Percentiles rank a stretch among this genome's conserved stretches.
Evolutionary conservation across 2,329 filamentous ascomycete genomes (phyloP).

Genomic region (Endoconidiophora polonica): DNA sequence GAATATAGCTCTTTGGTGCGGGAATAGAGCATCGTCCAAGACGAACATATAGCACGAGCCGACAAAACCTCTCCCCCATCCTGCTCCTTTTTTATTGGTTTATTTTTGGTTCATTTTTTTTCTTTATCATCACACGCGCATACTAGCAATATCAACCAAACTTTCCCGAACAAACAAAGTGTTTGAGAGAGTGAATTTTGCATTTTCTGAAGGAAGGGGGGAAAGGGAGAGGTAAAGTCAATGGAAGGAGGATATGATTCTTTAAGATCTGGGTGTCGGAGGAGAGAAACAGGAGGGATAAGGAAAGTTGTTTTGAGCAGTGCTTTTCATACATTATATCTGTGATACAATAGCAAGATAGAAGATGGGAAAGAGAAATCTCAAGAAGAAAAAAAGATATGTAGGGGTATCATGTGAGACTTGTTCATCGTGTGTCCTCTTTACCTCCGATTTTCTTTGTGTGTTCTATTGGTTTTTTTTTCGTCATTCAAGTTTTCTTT

Average conservation of each 20-base stretch:
- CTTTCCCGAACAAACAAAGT: too few relatives aligned
- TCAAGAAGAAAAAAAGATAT: background rate
- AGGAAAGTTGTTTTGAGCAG: background rate
- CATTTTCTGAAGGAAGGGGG: too few relatives aligned
- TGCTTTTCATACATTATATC: background rate
- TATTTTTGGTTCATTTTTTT: background rate
- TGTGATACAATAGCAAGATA: background rate
- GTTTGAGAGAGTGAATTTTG: too few relatives aligned
- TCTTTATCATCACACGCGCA: background rate
- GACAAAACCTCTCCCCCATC: background rate
- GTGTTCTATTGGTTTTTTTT: too few relatives aligned
- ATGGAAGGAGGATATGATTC: background rate
- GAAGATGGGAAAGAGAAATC: background rate
- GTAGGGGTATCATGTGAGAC: too few relatives aligned
- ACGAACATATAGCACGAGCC: too few relatives aligned
- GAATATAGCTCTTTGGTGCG: too few relatives aligned
- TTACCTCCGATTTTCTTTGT: too few relatives aligned
- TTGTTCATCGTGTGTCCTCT: too few relatives aligned
- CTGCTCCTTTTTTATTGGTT: background rate
- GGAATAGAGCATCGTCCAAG: too few relatives aligned
- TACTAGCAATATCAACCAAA: too few relatives aligned
- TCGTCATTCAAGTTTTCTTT: too few relatives aligned
- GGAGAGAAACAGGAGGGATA: background rate
- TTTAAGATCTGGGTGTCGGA: background rate
- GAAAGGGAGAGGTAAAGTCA: background rate